Percentiles rank a stretch among this genome's conserved stretches.
phyloP scores from a whole-genome alignment of 345 rosid species.

The Salix viminalis region DNA sequence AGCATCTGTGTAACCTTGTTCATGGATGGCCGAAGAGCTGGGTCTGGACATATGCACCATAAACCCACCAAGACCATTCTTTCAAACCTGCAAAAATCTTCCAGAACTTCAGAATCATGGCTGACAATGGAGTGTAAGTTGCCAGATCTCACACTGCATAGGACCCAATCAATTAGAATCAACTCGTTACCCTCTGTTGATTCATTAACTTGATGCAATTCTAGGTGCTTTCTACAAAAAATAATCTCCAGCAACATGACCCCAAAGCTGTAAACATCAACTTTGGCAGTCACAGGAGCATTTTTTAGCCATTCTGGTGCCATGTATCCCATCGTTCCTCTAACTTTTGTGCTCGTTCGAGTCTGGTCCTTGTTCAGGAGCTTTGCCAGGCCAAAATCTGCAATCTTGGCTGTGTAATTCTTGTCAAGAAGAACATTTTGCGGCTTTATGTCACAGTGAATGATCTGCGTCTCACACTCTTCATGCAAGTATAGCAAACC shows the following conservation, averaged over 20 bases:
- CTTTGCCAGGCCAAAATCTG: conserved; percentile 48
- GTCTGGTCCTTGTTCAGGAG: conserved; percentile 36
- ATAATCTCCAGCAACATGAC: conserved; percentile 32
- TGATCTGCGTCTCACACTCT: conserved; percentile 42
- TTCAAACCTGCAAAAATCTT: conserved; percentile 19
- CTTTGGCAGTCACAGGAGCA: conserved; percentile 27
- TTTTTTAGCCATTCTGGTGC: conserved; percentile 50
- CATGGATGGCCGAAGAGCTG: conserved; percentile 17
- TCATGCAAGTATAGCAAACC: conserved; percentile 47
- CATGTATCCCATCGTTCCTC: conserved; percentile 46
- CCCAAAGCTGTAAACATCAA: conserved; percentile 36
- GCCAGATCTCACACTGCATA: conserved; percentile 14
- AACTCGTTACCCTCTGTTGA: conserved; percentile 6
- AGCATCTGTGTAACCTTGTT: conserved; percentile 31
- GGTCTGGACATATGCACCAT: conserved; percentile 27
- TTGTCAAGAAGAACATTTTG: conserved; percentile 43
- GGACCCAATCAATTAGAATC: conserved; percentile 33
- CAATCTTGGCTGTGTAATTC: conserved; percentile 21
- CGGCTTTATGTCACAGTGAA: conserved; percentile 51
- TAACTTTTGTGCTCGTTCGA: conserved; percentile 30
- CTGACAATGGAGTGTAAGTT: conserved; percentile 11
- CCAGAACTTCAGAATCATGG: conserved; percentile 19
- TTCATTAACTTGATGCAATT: conserved; percentile 18
- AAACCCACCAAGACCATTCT: conserved; percentile 28
- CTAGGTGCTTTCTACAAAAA: conserved; percentile 26